Evolutionary conservation across 23 red algal genomes (phyloP).

Genomic region (Gracilaria gracilis): DNA sequence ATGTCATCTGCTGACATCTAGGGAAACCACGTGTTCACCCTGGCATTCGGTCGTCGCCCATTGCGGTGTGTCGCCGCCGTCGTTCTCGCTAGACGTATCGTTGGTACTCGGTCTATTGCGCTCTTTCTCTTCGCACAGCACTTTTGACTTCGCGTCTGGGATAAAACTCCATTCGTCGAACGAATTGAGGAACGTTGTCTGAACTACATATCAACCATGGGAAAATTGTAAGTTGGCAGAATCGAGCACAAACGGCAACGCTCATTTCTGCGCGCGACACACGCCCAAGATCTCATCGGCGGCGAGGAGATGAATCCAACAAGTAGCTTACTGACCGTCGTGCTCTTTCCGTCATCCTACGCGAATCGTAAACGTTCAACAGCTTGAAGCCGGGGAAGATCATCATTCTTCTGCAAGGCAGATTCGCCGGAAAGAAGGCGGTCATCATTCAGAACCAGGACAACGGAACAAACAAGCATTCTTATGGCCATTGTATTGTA

Average conservation of each 20-base stretch:
- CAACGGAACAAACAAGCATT: conserved; percentile 82
- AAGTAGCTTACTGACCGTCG: not conserved
- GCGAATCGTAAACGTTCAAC: not conserved
- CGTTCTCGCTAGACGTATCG: not conserved
- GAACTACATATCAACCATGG: not conserved
- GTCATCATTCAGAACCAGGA: conserved; percentile 95
- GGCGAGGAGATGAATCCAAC: not conserved
- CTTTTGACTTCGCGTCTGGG: not conserved
- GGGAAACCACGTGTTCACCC: not conserved
- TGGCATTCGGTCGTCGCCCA: not conserved
- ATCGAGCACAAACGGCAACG: no score
- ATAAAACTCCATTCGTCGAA: not conserved
- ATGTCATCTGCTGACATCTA: not conserved
- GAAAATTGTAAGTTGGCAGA: conserved; percentile 25
- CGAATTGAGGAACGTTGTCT: not conserved
- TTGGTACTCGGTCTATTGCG: no score
- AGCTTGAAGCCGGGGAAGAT: conserved; percentile 96
- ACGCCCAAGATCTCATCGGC: not conserved
- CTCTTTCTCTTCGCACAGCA: no score
- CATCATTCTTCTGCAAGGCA: conserved; percentile 87
- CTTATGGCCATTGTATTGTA: conserved; percentile 89
- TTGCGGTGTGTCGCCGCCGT: not conserved
- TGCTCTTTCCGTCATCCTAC: not conserved
- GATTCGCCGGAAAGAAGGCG: conserved; percentile 94
- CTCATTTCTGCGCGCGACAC: not conserved